phyloP scores from a whole-genome alignment of 768 basidiomycete genomes.

The Mycena rebaudengoi region DNA sequence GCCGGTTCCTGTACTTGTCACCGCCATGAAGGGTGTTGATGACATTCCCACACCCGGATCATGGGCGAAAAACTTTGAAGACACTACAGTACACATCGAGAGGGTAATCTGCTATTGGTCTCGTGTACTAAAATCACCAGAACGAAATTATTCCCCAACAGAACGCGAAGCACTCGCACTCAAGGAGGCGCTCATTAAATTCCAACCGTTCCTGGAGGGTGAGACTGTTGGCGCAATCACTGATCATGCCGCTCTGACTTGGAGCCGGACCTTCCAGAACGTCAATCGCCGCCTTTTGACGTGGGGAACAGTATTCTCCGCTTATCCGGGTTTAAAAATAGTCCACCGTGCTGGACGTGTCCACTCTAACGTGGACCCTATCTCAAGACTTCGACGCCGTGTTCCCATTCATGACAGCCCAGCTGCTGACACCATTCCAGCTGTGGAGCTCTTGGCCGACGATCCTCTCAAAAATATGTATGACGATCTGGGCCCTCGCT shows the following conservation, averaged over 20 bases:
- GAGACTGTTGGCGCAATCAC: constrained; percentile 34
- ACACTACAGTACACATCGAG: constrained; percentile 38
- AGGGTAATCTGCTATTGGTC: constrained; percentile 42
- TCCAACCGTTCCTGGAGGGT: constrained; percentile 46
- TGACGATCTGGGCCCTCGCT: constrained; percentile 31
- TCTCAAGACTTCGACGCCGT: constrained; percentile 23
- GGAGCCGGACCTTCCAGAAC: constrained; percentile 32
- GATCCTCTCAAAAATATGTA: constrained; percentile 36
- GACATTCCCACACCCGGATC: constrained; percentile 21
- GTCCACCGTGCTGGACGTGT: constrained; percentile 40
- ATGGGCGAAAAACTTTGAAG: constrained; percentile 34
- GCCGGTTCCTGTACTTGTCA: constrained; percentile 32
- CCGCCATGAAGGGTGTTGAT: constrained; percentile 27
- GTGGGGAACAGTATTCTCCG: constrained; percentile 43
- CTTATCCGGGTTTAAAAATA: constrained; percentile 39
- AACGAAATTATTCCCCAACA: background rate
- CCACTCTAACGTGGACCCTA: constrained; percentile 42
- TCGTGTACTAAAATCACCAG: constrained; percentile 34
- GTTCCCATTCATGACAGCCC: constrained; percentile 28
- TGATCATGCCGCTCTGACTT: constrained; percentile 34
- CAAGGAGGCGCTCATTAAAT: too few relatives aligned
- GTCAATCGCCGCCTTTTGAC: constrained; percentile 33
- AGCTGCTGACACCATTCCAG: constrained; percentile 5
- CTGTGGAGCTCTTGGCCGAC: constrained; percentile 8
- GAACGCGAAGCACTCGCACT: constrained; percentile 17